phyloP scores from a whole-genome alignment of 306 rosid genomes.

The Crataegus laevigata region DNA sequence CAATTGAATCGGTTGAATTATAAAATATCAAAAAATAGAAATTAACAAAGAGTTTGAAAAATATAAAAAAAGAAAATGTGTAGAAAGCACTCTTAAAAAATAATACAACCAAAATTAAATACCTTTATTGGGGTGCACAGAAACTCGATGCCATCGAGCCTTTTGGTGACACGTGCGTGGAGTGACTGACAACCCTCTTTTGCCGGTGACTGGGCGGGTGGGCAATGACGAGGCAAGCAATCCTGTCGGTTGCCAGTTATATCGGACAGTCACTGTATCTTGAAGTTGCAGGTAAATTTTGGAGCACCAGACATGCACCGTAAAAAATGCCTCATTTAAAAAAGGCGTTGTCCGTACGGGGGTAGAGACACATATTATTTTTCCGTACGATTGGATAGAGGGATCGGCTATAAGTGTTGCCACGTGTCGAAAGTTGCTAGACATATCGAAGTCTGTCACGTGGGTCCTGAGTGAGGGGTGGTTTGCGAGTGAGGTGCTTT shows the following conservation, averaged over 20 bases:
- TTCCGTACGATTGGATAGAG: slow-evolving; percentile 26
- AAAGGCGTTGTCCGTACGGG: slow-evolving; percentile 36
- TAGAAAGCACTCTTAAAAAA: too few relatives aligned
- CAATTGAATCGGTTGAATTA: too few relatives aligned
- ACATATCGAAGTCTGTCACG: slow-evolving; percentile 23
- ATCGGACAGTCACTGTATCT: slow-evolving; percentile 18
- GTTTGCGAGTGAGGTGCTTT: neutral
- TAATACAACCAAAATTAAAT: neutral
- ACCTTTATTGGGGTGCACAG: slow-evolving; percentile 5
- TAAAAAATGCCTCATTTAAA: neutral
- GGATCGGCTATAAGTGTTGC: neutral
- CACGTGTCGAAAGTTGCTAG: neutral
- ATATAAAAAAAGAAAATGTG: too few relatives aligned
- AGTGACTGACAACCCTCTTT: slow-evolving; percentile 41
- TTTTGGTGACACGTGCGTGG: slow-evolving; percentile 18
- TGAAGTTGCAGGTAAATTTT: slow-evolving; percentile 20
- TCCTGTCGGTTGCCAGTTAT: slow-evolving; percentile 67
- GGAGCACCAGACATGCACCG: slow-evolving; percentile 7
- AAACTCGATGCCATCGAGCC: slow-evolving; percentile 5
- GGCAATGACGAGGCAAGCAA: slow-evolving; percentile 25
- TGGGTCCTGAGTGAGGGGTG: slow-evolving; percentile 13
- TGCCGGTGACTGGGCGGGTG: slow-evolving; percentile 40
- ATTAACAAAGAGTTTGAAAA: too few relatives aligned
- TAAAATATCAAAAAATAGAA: too few relatives aligned
- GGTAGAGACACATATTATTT: neutral